A percentile compares a stretch with the other conserved stretches of the same genome.
Conservation (phyloP, 805 yeast species). For the Lachancea fermentati region DNA sequence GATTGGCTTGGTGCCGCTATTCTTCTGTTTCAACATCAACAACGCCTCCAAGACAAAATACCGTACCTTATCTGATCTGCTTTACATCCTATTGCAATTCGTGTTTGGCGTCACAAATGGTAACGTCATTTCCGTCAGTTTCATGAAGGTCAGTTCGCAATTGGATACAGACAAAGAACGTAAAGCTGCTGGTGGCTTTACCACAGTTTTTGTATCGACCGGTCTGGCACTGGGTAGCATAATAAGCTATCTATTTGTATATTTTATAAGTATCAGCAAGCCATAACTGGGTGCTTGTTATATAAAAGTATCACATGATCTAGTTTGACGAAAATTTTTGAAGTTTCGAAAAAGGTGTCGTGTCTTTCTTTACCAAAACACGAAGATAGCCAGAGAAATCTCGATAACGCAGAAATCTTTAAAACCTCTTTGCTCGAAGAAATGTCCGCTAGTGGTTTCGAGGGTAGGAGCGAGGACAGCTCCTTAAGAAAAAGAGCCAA, state of each 20-base stretch:
- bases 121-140: conserved; percentile 70
- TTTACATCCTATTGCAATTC: conserved; percentile 67
- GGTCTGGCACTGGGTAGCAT: conserved; percentile 80
- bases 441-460: conserved; percentile 21
- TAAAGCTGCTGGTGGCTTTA: conserved; percentile 93
- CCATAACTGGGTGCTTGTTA: too few relatives aligned
- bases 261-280: conserved; percentile 8
- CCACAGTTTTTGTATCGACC: conserved; percentile 68
- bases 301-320: too few relatives aligned
- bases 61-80: conserved; percentile 47
- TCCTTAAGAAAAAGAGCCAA: conserved; percentile 10
- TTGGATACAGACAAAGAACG: conserved; percentile 60
- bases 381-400: background rate
- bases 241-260: conserved; percentile 62
- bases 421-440: background rate
- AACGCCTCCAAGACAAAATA: conserved; percentile 33
- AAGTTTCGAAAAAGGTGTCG: background rate
- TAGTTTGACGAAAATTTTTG: background rate
- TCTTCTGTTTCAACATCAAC: conserved; percentile 60
- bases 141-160: conserved; percentile 64
- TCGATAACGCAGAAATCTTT: background rate
- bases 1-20: conserved; percentile 59
- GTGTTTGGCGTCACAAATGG: conserved; percentile 86
- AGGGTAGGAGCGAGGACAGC: conserved; percentile 12
- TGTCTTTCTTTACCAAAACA: background rate